A percentile compares a stretch with the other conserved stretches of the same genome.
Evolutionary conservation across 2,329 filamentous ascomycete genomes (phyloP).

Genomic region (Penicillium nordicum): DNA sequence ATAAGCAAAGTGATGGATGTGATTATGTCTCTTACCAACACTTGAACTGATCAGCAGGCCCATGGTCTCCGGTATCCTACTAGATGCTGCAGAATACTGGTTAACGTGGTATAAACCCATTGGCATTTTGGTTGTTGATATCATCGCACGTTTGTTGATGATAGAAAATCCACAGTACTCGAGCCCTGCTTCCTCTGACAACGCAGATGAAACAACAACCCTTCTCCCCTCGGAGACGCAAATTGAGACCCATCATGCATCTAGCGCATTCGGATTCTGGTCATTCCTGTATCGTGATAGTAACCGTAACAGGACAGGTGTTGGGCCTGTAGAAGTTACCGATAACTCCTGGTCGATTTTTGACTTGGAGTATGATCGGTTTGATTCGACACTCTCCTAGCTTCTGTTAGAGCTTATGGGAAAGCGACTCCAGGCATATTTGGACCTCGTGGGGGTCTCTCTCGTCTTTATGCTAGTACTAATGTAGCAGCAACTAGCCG

Average conservation of each 20-base stretch:
- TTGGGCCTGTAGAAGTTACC: not conserved
- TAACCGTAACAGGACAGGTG: not conserved
- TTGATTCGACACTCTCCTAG: not conserved
- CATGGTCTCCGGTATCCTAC: conserved; percentile 14
- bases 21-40: conserved; percentile 10
- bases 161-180: conserved; percentile 13
- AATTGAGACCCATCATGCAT: not conserved
- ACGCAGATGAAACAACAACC: not conserved
- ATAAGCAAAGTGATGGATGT: conserved; percentile 22
- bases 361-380: too few relatives aligned
- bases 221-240: not conserved
- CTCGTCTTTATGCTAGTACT: not conserved
- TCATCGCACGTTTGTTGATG: conserved; percentile 26
- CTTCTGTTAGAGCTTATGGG: not conserved
- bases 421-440: not conserved
- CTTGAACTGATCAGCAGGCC: conserved; percentile 20
- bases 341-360: not conserved
- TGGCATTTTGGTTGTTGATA: conserved; percentile 18
- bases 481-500: not conserved
- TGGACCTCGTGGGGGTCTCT: not conserved
- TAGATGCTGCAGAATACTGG: conserved; percentile 24
- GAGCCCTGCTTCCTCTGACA: not conserved
- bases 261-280: not conserved
- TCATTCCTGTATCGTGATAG: conserved; percentile 18
- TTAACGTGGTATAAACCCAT: conserved; percentile 19